Conservation (phyloP, 805 yeast species). For the Ogataea chonburiensis region DNA sequence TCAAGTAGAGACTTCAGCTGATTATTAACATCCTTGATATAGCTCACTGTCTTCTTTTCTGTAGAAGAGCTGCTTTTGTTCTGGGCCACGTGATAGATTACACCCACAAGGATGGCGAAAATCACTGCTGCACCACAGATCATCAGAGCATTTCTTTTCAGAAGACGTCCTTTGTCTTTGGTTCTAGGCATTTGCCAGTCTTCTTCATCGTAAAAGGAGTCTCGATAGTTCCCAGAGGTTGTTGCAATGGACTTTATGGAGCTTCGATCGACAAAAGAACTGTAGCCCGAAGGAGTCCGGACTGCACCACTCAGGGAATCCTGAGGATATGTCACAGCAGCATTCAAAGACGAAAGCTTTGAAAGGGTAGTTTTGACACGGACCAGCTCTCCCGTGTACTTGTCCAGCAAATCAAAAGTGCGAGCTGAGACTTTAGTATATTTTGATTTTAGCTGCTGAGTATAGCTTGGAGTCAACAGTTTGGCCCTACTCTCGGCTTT, state of each 20-base stretch:
- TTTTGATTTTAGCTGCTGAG: not conserved
- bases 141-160: constrained; percentile 3
- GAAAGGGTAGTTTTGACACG: no score
- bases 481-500: not conserved
- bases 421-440: not conserved
- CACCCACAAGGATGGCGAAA: constrained; percentile 5
- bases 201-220: constrained; percentile 1
- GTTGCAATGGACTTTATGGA: not conserved
- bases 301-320: not conserved
- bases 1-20: constrained; percentile 3
- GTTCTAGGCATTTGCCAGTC: constrained; percentile 7
- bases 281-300: constrained; percentile 1
- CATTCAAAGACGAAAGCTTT: not conserved
- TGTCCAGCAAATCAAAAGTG: constrained; percentile 1
- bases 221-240: no score
- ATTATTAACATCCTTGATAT: constrained; percentile 4
- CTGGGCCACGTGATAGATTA: constrained; percentile 5
- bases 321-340: not conserved
- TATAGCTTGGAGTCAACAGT: not conserved
- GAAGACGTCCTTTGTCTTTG: constrained; percentile 1
- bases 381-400: not conserved
- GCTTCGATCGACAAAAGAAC: constrained; percentile 1
- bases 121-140: constrained; percentile 1
- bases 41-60: constrained; percentile 2
- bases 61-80: constrained; percentile 1